These are phyloP conservation scores for Spongispora temasekensis DNA, from an alignment of 1,284 basidiomycete genomes.

Conservation along the genomic window DNA sequence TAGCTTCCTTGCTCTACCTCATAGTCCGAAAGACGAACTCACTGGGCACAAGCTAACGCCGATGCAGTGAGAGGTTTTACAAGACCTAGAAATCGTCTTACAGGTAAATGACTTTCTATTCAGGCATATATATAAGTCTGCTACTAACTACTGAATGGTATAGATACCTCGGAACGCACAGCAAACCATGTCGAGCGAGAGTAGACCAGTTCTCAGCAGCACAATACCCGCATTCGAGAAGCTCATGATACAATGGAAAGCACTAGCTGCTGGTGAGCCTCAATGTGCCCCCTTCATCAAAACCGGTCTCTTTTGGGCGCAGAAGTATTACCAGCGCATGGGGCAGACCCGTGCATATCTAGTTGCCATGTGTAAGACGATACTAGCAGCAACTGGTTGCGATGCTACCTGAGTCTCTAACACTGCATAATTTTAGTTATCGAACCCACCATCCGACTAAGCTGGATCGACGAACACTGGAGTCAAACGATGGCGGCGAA, in stretches of 20 bases:
- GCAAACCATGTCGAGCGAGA: neutral
- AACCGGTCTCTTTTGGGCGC: neutral
- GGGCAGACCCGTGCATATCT: neutral
- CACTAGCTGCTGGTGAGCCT: neutral
- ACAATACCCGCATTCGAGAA: neutral
- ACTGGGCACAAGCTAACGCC: neutral
- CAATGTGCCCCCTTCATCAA: neutral
- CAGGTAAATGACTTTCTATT: neutral
- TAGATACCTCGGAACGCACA: neutral
- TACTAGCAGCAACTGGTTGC: too few species aligned
- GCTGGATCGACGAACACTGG: neutral
- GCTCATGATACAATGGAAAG: neutral
- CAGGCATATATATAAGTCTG: too few species aligned
- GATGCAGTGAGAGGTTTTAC: neutral
- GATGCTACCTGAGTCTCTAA: neutral
- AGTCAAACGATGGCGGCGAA: neutral
- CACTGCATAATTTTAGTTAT: neutral
- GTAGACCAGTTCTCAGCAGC: neutral
- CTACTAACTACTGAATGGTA: neutral
- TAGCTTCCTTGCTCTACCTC: neutral
- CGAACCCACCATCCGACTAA: neutral
- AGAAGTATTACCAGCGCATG: neutral
- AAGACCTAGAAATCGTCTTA: neutral
- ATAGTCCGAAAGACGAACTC: neutral
- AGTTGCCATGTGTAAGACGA: conserved; percentile 3